Evolutionary conservation across 2,329 filamentous ascomycete genomes (phyloP).

Genomic region (Paraphaeosphaeria sporulosa): DNA sequence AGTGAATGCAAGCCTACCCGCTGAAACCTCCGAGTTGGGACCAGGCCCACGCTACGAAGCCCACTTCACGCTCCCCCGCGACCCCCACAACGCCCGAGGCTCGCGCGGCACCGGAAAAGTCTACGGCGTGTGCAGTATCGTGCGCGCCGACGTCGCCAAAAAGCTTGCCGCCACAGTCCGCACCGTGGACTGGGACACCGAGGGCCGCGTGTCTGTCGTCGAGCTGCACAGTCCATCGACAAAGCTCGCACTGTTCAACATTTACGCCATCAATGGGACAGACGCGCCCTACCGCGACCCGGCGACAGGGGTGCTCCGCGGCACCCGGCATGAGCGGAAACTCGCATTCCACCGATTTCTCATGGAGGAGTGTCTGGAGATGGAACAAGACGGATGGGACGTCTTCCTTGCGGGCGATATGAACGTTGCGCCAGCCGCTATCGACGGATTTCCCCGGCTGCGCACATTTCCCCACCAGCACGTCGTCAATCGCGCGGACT

Average conservation of each 20-base stretch:
- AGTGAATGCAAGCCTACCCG: conserved; percentile 31
- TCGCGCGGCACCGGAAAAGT: conserved; percentile 56
- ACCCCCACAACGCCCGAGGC: conserved; percentile 59
- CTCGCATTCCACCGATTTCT: conserved; percentile 57
- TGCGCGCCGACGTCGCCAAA: conserved; percentile 54
- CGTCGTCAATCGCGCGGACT: conserved; percentile 60
- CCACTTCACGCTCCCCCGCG: conserved; percentile 57
- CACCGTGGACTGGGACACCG: conserved; percentile 59
- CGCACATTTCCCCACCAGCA: conserved; percentile 57
- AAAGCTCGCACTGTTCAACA: conserved; percentile 58
- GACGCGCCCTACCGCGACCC: conserved; percentile 55
- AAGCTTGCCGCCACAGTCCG: conserved; percentile 26
- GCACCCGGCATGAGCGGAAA: conserved; percentile 62
- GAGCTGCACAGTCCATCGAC: conserved; percentile 38
- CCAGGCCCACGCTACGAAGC: conserved; percentile 51
- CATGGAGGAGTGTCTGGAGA: conserved; percentile 52
- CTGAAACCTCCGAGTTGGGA: not conserved
- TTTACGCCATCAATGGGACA: conserved; percentile 64
- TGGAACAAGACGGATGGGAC: conserved; percentile 52
- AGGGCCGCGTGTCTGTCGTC: conserved; percentile 60
- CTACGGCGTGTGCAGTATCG: conserved; percentile 61
- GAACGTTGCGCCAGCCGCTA: conserved; percentile 56
- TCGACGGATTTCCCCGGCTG: conserved; percentile 59
- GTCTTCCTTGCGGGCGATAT: conserved; percentile 62
- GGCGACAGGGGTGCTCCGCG: conserved; percentile 50